phyloP scores from a whole-genome alignment of 257 asterid genomes.

The Mitragyna speciosa region DNA sequence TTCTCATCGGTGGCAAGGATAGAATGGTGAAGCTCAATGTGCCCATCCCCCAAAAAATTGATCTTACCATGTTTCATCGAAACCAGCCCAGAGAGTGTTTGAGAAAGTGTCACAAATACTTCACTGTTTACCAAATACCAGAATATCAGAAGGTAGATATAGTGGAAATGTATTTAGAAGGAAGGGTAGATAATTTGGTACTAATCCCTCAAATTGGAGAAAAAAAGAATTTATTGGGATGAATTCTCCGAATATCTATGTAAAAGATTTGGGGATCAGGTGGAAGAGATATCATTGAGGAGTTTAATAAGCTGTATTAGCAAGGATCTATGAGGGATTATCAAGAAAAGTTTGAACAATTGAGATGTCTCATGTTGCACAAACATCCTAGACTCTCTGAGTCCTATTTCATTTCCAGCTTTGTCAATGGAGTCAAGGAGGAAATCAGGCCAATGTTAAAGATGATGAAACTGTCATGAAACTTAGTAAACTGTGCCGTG shows the following conservation, averaged over 20 bases:
- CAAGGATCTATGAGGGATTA: background rate
- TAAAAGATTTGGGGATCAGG: background rate
- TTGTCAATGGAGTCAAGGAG: background rate
- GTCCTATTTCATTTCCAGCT: background rate
- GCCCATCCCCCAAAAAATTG: background rate
- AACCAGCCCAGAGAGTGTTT: background rate
- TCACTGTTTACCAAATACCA: background rate
- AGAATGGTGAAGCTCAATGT: too few relatives aligned
- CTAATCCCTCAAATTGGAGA: background rate
- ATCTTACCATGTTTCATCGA: too few relatives aligned
- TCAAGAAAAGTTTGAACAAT: background rate
- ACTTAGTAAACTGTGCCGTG: too few relatives aligned
- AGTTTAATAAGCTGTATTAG: too few relatives aligned
- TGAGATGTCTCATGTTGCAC: background rate
- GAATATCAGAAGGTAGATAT: too few relatives aligned
- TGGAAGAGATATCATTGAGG: background rate
- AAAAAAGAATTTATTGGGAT: background rate
- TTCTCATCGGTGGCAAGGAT: too few relatives aligned
- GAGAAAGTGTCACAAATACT: background rate
- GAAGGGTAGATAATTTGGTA: background rate
- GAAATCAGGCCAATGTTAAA: background rate
- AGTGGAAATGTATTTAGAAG: background rate
- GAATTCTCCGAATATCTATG: background rate
- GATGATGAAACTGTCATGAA: background rate
- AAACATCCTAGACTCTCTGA: background rate